Percentiles rank a stretch among this genome's conserved stretches.
These are phyloP conservation scores for Kappamyces sp. DNA, from an alignment of 192 early-diverging fungal species.

Conservation along the genomic window DNA sequence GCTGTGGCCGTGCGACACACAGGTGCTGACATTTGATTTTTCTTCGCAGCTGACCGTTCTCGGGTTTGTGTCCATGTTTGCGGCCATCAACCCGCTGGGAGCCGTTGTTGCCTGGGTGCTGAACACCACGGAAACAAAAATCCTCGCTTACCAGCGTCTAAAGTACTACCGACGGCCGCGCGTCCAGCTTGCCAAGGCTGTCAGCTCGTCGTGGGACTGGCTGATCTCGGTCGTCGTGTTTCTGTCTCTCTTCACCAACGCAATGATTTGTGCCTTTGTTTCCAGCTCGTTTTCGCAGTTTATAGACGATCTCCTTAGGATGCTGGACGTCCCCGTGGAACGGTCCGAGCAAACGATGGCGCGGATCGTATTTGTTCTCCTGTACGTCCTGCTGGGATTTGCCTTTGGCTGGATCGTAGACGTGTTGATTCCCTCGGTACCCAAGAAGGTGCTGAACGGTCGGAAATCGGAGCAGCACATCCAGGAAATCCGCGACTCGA, in stretches of 20 bases:
- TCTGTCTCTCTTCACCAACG: background rate
- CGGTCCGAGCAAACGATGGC: background rate
- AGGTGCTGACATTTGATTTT: constrained; percentile 1
- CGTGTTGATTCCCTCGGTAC: background rate
- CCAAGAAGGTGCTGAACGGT: background rate
- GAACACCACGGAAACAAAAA: constrained; percentile 56
- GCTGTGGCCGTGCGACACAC: background rate
- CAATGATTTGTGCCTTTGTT: background rate
- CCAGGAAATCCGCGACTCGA: background rate
- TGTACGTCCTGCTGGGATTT: background rate
- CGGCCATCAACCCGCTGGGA: constrained; percentile 61
- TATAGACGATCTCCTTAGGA: background rate
- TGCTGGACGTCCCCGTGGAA: background rate
- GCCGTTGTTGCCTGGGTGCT: constrained; percentile 59
- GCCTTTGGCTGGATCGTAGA: background rate
- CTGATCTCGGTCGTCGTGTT: background rate
- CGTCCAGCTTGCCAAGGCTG: background rate
- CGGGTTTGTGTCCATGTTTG: constrained; percentile 66
- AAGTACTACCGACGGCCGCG: background rate
- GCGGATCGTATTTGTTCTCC: background rate
- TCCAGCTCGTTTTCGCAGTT: background rate
- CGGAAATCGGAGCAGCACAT: background rate
- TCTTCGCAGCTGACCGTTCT: constrained; percentile 49
- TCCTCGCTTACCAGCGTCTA: constrained; percentile 12
- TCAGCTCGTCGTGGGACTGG: background rate